Base-by-base conservation (phyloP, 345 rosid genomes). In the Melaleuca alternifolia region DNA sequence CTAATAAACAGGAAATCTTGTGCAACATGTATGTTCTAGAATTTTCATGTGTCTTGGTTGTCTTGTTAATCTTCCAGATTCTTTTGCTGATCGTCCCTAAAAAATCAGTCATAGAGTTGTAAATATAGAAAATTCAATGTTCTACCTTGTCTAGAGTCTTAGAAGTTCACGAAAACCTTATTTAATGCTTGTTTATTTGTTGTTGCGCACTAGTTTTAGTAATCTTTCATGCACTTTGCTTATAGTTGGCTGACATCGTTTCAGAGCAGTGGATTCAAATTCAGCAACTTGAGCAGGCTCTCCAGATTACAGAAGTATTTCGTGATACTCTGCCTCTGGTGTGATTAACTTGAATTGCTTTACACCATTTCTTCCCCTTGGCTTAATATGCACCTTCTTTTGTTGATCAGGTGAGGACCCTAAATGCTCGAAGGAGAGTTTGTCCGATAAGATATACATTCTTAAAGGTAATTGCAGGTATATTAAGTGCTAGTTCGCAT, bases 201-300 rank as follows among this genome's bases (percentile, higher is more conserved):
- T 28, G 21, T 51, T 5, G 23, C 24, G 5, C 41, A 28, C 24
- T n/a, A 6, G 5, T 33, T 48, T 88, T 89, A 50, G 57, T 86
- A 26, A 82, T 79, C 86, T 54, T 83, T 89, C 48, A 14, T 44
- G 53, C 84, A 12, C 84, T 52, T 59, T 86, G 61, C 46, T 82
- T 87, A 48, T 87, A 94, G 96, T 91, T 91, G 92, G 87, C 88
- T 65, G 95, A 91, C 84, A 87, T 93, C 75, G 94, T 95, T 77
- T 87, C 93, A 30, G 95, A 94, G 65, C 93, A 86, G 86, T 95
- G 98, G 98, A 92, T 93, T 90, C 96, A 92, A 89, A 88, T 95
- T 87, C 96, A 92, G 87, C 95, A 91, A 83, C 91, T 94, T 85
- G 95, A 93, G 92, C 98, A 94, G 89, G 96, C 96, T 51, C 90